Evolutionary conservation across 495 filamentous ascomycete genomes (phyloP), one percentile per base, ranked within the genome.

Genomic region (Aspergillus leporis): DNA sequence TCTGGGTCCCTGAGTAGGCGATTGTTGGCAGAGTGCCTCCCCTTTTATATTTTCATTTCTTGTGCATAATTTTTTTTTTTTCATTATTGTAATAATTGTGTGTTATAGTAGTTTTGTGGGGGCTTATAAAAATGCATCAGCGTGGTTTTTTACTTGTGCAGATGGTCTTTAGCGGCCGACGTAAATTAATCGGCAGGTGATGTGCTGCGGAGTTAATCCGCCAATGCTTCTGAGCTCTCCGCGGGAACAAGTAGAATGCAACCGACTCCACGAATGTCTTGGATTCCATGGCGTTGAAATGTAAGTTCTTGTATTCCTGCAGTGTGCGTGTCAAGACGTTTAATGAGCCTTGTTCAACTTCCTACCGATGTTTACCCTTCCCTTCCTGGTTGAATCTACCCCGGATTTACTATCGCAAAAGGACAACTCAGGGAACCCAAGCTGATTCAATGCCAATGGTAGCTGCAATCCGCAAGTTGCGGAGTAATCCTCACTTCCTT

Each of bases 1-100:
- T 57, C 73, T 91, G 54, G 88, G 88, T 0, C 78, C 85, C 12
- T 88, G 56, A 74, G 10, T 45, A 2, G 41, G 14, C 13, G 34
- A 14, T 8, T 36, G 41, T 45, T 52, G 19, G 23, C 14, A 58
- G 36, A 54, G n/a, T 30, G 46, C 7, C 43, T 31, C 31, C 3
- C 22, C 56, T 56, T 55, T 56, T 45, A 28, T 60, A 57, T 58
- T 41, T 59, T n/a, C 49, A 60, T 59, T 69, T 74, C 67, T 64
- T 74, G 68, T 77, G 66, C 66, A 74, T 74, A 74, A n/a, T n/a
- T n/a, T n/a, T n/a, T n/a, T n/a, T n/a, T n/a, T n/a, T 68, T 68
- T 64, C 63, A 51, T 50, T 60, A 60, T 41, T 53, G 54, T 55
- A 57, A 34, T 55, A 53, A 43, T 50, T 18, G 22, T 53, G 30